Evolutionary conservation across 2,329 filamentous ascomycete genomes (phyloP), one percentile per base, ranked within the genome.

Genomic region (Neoscytalidium dimidiatum): DNA sequence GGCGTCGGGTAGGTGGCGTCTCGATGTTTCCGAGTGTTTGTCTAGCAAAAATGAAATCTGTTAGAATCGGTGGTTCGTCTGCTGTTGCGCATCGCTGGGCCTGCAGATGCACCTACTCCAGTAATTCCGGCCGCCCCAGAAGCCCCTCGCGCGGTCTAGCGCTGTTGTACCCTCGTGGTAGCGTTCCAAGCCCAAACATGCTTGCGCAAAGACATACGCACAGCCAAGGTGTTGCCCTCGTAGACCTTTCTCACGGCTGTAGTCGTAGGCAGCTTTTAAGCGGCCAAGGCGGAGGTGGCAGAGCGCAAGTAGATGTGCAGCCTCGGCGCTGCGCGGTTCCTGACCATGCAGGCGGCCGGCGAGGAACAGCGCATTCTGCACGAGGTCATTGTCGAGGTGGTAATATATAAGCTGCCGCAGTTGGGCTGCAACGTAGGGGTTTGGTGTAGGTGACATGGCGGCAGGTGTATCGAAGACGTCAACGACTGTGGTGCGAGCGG

Each of bases 311-410:
- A 99, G 86, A 75, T 96, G 94, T 51, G 88, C 84, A 31, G 92
- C 89, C 78, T 99, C 95, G 66, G 86, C 84, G 21, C 89, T 91
- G 71, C 91, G 88, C 26, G 90, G 87, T 72, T 98, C 94, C 71
- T 94, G 91, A 58, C 92, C 94, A 67, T 88, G 85, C 21, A 97
- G 86, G 69, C 95, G 88, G 73, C 94, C 92, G 66, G 95, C 91
- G 67, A 97, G 92, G 80, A 99, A 99, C 46, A 97, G 88, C 64
- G 95, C 95, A 75, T 96, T 98, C 64, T 94, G 89, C 74, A 91
- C 85, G 41, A 94, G 88, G 73, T 93, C 90, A 75, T 97, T 96
- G 82, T 99, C 95, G 77, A 99, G 88, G 74, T 89, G 85, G 75
- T 90, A 90, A 79, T 88, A 88, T 67, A 90, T 85, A 56, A 89